A percentile compares a stretch with the other conserved stretches of the same genome.
Conservation (phyloP, 1,284 basidiomycete genomes). For the Fistulinella staudtii region DNA sequence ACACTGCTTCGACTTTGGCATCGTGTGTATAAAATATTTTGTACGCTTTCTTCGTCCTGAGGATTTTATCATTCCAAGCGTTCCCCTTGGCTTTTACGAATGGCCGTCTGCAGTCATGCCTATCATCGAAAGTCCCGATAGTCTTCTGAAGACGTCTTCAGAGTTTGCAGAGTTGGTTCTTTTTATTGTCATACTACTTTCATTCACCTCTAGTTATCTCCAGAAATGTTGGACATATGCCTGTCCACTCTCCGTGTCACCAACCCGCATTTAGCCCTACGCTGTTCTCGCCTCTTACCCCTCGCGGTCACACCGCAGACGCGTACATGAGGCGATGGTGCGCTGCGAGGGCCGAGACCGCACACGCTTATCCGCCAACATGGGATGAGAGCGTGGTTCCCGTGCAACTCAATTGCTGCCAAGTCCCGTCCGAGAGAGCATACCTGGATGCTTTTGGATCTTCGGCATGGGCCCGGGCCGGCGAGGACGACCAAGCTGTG, state of each 20-base stretch:
- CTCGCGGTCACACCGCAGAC: not conserved
- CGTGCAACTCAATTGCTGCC: conserved; percentile 1
- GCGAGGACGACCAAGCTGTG: conserved; percentile 21
- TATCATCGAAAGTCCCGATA: not conserved
- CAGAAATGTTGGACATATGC: conserved; percentile 3
- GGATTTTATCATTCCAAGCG: not conserved
- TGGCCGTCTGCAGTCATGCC: not conserved
- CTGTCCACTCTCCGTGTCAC: not conserved
- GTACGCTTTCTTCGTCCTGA: conserved; percentile 6
- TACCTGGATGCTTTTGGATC: not conserved
- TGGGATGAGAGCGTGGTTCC: not conserved
- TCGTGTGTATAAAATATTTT: conserved; percentile 10
- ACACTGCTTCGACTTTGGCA: too few relatives aligned
- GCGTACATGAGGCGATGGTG: not conserved
- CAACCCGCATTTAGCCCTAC: not conserved
- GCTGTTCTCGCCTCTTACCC: not conserved
- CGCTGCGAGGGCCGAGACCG: not conserved
- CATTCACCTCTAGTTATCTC: not conserved
- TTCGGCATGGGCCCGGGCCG: conserved; percentile 1
- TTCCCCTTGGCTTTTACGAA: not conserved
- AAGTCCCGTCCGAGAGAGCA: conserved; percentile 15
- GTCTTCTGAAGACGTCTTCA: not conserved
- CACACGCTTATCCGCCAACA: conserved; percentile 1
- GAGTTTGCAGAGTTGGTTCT: conserved; percentile 13
- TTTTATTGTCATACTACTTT: not conserved